These are phyloP conservation scores for Coemansia sp. DNA, from an alignment of 192 early-diverging fungal species.

Conservation along the genomic window DNA sequence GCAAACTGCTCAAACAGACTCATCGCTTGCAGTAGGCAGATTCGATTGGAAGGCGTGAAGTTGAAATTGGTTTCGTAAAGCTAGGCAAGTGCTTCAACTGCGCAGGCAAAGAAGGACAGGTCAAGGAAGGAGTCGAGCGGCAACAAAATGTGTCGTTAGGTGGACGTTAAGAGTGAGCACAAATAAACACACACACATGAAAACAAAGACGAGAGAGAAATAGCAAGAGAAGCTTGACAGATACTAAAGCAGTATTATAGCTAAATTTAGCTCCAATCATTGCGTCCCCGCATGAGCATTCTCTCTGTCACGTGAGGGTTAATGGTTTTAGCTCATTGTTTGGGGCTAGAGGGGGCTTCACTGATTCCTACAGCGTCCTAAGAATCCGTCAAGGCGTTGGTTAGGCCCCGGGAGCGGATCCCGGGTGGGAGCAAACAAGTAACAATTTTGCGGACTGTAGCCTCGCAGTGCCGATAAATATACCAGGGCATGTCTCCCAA, in stretches of 20 bases:
- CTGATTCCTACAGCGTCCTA: no score
- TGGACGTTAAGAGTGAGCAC: background rate
- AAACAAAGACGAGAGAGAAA: no score
- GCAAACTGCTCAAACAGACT: constrained; percentile 13
- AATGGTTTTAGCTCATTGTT: no score
- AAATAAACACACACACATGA: background rate
- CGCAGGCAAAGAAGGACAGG: background rate
- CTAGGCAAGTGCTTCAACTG: constrained; percentile 2
- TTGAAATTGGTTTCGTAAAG: constrained; percentile 2
- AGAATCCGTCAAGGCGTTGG: no score
- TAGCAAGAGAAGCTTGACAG: background rate
- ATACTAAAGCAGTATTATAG: background rate
- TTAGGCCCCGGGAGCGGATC: no score
- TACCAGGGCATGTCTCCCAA: no score
- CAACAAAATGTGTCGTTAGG: background rate
- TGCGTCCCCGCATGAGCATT: background rate
- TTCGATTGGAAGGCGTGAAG: background rate
- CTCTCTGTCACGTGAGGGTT: background rate
- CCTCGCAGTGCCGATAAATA: no score
- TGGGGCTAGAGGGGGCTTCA: background rate
- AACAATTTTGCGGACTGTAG: no score
- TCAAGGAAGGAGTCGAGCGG: background rate
- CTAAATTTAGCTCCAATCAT: constrained; percentile 1
- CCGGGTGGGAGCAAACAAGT: no score
- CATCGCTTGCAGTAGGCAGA: constrained; percentile 7